Evolutionary conservation across 2,329 filamentous ascomycete species (phyloP), one percentile per base, ranked within the genome.

Genomic region (Aspergillus sp.): DNA sequence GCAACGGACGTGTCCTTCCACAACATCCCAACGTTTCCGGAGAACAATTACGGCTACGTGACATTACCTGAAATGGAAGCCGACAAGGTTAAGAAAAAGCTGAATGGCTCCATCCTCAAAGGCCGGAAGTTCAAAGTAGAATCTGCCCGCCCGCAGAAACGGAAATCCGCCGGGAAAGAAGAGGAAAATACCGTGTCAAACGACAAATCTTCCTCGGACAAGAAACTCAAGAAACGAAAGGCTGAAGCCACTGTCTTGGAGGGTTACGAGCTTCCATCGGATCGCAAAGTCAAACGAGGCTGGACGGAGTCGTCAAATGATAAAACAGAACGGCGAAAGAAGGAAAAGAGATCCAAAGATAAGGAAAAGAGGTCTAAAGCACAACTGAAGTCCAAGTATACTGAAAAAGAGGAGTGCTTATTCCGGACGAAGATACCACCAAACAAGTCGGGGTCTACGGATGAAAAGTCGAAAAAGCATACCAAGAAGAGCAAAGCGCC

Each of bases 1-100:
- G 91, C 90, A 18, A 85, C 86, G 60, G 90, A 92, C 70, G 84
- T 97, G 52, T 96, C 93, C n/a, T 97, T 89, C 76, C 93, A 98
- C 75, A 80, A 81, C 5, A 78, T 97, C 64, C 85, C 91, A 69
- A 93, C 93, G 0, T 96, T 96, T 62, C 93, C 93, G 13, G 95
- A 99, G 64, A 89, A 86, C 71, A 88, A 85, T 53, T 99, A 91
- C 85, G 95, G 93, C 55, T 99, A 90, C 76, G 81, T 98, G 58
- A 92, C 96, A 47, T 77, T 99, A 38, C 93, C 93, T 0, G 76
- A 73, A 3, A 84, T 85, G 75, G 92, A 96, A 63, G 95, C 93
- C 9, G 89, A 93, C n/a, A 96, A 92, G 74, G 76, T 98, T 53
- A 91, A 88, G 78, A 93, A 89, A 77, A 98, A 95, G 78, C 82